phyloP scores from a whole-genome alignment of 163 green algal species.

The Chlorella variabilis region DNA sequence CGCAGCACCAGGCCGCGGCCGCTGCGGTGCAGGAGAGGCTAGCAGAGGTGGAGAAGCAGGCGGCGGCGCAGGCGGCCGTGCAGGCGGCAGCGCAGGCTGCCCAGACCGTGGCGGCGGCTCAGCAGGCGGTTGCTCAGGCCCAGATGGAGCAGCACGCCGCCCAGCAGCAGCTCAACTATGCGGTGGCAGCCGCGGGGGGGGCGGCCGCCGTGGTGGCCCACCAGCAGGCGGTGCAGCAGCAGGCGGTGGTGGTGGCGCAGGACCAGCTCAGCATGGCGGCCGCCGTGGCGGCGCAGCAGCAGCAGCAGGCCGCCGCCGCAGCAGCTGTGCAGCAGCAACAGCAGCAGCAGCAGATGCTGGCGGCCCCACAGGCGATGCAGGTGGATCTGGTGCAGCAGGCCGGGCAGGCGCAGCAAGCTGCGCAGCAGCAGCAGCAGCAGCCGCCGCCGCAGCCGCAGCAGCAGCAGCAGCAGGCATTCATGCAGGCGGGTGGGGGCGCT shows the following conservation, averaged over 20 bases:
- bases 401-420: background rate
- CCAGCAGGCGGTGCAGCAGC: conserved; percentile 15
- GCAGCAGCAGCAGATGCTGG: background rate
- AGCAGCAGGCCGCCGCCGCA: background rate
- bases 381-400: background rate
- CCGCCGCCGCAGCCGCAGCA: conserved; percentile 19
- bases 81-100: conserved; percentile 3
- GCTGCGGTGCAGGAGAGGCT: conserved; percentile 17
- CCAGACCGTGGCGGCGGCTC: conserved; percentile 10
- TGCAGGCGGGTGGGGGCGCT: background rate
- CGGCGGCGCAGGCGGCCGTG: background rate
- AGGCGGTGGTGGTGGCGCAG: background rate
- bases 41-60: background rate
- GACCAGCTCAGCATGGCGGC: conserved; percentile 7
- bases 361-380: background rate
- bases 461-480: conserved; percentile 6
- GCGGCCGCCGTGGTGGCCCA: too few relatives aligned
- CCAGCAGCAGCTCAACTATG: too few relatives aligned
- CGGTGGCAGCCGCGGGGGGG: too few relatives aligned
- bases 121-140: background rate
- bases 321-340: conserved; percentile 4
- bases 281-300: conserved; percentile 15
- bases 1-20: conserved; percentile 24
- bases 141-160: background rate
- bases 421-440: conserved; percentile 21